Evolutionary conservation across 768 basidiomycete genomes (phyloP), one percentile per base, ranked within the genome.

Genomic region (Psilocybe sp.): DNA sequence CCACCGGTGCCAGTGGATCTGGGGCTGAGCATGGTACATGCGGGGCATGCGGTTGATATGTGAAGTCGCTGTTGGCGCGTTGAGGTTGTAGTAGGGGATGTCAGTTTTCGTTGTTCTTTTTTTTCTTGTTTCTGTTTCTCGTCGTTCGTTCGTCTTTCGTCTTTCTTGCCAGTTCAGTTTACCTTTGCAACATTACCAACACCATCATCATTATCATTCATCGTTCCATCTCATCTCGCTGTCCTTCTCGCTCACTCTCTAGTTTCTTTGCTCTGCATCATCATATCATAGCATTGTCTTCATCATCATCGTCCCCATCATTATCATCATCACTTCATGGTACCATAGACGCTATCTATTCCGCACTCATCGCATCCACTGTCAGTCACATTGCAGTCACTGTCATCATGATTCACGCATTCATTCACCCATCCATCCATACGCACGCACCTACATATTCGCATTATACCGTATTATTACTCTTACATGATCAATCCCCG

Each of bases 301-400:
- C 23, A 28, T 28, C 23, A 28, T 28, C 23, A 3, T 3, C 23
- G 7, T 28, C 23, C 3, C 7, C 23, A 3, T 31, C 23, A 47
- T 28, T 13, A 42, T 49, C 36, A 35, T 38, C 32, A 41, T 9
- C 40, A 44, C 44, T 15, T 44, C 18, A 43, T 37, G 10, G 37
- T 37, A 49, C 40, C 43, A 39, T 47, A 35, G 14, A 32, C 47
- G 20, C 47, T 48, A 40, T 50, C 28, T 47, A 48, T 46, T 31
- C 15, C 39, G 36, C 49, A 51, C 32, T 16, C 46, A 56, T 47
- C 45, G 49, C 48, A 44, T 51, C 47, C 35, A 32, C 16, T 28
- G 8, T 46, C 32, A 19, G 8, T 46, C 32, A 19, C 28, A 8
- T 12, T 46, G 36, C 45, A 28, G 32, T 20, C 23, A 7, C 23